Evolutionary conservation across 2,329 filamentous ascomycete species (phyloP).

Genomic region (Acrodontium crateriforme): DNA sequence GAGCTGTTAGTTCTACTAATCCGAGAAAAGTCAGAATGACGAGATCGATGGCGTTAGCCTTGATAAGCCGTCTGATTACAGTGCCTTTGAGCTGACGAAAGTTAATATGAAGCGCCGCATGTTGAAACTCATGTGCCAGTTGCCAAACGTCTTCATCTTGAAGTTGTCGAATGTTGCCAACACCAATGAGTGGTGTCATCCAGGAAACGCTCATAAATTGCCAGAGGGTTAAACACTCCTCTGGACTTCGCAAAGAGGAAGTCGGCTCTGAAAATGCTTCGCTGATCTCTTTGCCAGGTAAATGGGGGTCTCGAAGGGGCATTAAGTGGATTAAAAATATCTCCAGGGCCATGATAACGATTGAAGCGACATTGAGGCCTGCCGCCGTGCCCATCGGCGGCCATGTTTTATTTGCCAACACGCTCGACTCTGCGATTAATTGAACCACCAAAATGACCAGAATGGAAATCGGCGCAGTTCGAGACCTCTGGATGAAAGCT

Average conservation of each 20-base stretch:
- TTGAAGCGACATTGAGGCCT: conserved; percentile 21
- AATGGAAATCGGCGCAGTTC: conserved; percentile 14
- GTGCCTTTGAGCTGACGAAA: conserved; percentile 63
- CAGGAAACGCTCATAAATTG: conserved; percentile 77
- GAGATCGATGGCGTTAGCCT: conserved; percentile 69
- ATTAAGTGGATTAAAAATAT: conserved; percentile 48
- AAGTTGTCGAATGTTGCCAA: conserved; percentile 52
- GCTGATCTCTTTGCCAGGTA: conserved; percentile 45
- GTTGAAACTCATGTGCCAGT: conserved; percentile 69
- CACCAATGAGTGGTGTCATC: conserved; percentile 59
- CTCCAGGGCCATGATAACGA: conserved; percentile 18
- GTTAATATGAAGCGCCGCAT: conserved; percentile 55
- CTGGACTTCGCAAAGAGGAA: conserved; percentile 52
- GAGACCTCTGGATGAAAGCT: conserved; percentile 13
- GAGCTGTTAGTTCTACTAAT: conserved; percentile 46
- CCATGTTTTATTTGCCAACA: conserved; percentile 8
- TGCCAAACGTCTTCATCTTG: conserved; percentile 72
- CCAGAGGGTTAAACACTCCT: conserved; percentile 67
- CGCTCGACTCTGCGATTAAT: conserved; percentile 11
- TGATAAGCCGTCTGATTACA: conserved; percentile 53
- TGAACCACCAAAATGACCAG: conserved; percentile 12
- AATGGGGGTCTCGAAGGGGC: conserved; percentile 51
- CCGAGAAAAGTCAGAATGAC: conserved; percentile 52
- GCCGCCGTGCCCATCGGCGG: conserved; percentile 6
- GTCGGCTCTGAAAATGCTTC: conserved; percentile 42